A percentile compares a stretch with the other conserved stretches of the same genome.
phyloP scores from a whole-genome alignment of 2,329 filamentous ascomycete genomes.

The Diaporthe sp. region DNA sequence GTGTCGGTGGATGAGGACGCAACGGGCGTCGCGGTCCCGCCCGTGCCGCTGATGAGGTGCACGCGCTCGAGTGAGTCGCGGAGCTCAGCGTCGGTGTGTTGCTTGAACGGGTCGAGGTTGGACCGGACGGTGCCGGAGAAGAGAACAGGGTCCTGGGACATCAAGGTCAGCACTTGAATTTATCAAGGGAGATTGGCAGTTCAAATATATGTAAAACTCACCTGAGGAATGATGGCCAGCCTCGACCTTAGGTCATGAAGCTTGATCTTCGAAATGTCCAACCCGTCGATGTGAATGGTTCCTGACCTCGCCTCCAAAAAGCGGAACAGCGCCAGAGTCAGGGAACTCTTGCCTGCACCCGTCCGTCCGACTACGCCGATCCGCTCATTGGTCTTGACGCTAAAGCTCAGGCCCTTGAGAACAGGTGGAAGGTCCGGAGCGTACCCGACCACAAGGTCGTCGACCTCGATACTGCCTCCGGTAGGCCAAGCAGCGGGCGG shows the following conservation, averaged over 20 bases:
- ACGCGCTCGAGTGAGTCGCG: conserved; percentile 79
- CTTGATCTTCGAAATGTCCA: conserved; percentile 81
- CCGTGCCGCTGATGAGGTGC: conserved; percentile 64
- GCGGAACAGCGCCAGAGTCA: conserved; percentile 83
- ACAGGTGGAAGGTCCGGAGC: conserved; percentile 79
- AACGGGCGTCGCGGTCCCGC: conserved; percentile 57
- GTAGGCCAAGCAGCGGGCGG: conserved; percentile 82
- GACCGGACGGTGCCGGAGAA: conserved; percentile 84
- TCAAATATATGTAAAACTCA: conserved; percentile 48
- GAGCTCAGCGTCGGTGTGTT: conserved; percentile 78
- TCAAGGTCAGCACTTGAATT: neutral
- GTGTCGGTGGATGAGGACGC: conserved; percentile 56
- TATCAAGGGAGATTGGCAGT: neutral
- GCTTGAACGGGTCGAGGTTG: conserved; percentile 83
- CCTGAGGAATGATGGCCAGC: conserved; percentile 79
- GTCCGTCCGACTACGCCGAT: conserved; percentile 85
- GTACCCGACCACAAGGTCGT: conserved; percentile 80
- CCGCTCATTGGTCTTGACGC: conserved; percentile 75
- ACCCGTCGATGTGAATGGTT: conserved; percentile 77
- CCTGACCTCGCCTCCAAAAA: conserved; percentile 80
- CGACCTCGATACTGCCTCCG: conserved; percentile 80
- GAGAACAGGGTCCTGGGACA: conserved; percentile 77
- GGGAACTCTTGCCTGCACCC: conserved; percentile 82
- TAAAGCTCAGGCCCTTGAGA: conserved; percentile 78
- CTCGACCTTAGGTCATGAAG: conserved; percentile 80